Evolutionary conservation across 2,329 filamentous ascomycete species (phyloP).

Genomic region (Sclerotinia subarctica): DNA sequence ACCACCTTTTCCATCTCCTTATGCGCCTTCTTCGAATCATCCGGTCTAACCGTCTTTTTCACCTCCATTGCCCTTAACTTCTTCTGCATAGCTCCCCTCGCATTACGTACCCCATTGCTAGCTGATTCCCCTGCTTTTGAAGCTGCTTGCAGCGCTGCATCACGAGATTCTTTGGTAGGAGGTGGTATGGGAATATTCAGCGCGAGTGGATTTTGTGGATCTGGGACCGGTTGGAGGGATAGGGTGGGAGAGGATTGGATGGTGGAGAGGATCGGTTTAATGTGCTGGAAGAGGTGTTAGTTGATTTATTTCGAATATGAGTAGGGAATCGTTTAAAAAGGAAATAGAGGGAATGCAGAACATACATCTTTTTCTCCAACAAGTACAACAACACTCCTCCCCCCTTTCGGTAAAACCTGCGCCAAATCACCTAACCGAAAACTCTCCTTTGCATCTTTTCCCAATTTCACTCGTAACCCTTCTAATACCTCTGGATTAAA

Average conservation of each 20-base stretch:
- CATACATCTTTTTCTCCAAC: conserved; percentile 62
- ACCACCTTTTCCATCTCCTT: conserved; percentile 42
- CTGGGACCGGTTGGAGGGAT: conserved; percentile 49
- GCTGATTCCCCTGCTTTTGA: conserved; percentile 38
- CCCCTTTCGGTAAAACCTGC: conserved; percentile 63
- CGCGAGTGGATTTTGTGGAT: conserved; percentile 48
- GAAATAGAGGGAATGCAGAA: conserved; percentile 22
- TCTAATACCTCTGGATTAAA: conserved; percentile 62
- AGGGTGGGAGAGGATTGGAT: conserved; percentile 49
- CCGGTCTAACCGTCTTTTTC: conserved; percentile 38
- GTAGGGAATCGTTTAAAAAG: neutral
- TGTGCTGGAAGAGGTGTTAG: conserved; percentile 39
- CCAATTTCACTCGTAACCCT: conserved; percentile 55
- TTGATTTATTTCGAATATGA: neutral
- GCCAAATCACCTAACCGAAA: conserved; percentile 60
- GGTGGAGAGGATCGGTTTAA: conserved; percentile 52
- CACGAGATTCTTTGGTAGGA: conserved; percentile 54
- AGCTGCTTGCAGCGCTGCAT: conserved; percentile 36
- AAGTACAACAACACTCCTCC: conserved; percentile 58
- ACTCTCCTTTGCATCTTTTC: conserved; percentile 50
- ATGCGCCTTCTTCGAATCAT: conserved; percentile 42
- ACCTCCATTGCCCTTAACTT: conserved; percentile 39
- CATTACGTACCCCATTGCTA: conserved; percentile 33
- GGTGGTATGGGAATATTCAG: conserved; percentile 55
- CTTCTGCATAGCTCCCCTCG: conserved; percentile 40